These are phyloP conservation scores for Kuraishia borneana DNA, from an alignment of 805 yeast species.

Conservation along the genomic window DNA sequence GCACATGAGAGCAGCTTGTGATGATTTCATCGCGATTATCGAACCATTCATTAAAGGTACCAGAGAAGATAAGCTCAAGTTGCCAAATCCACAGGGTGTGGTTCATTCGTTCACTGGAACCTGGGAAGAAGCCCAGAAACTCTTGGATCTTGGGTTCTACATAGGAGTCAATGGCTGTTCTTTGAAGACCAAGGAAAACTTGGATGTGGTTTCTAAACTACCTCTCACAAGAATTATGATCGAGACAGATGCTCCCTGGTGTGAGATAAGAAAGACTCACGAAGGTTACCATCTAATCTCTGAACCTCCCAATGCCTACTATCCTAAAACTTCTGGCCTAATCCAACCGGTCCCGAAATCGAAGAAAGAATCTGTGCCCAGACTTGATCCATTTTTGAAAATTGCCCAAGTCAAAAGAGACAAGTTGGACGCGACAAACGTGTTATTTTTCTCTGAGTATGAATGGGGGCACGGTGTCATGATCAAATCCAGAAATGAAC, in stretches of 20 bases:
- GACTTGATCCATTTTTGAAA: slow-evolving; percentile 43
- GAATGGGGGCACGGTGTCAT: slow-evolving; percentile 24
- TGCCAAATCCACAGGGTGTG: slow-evolving; percentile 48
- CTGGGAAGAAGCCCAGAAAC: slow-evolving; percentile 41
- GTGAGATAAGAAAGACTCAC: slow-evolving; percentile 81
- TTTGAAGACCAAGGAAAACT: slow-evolving; percentile 63
- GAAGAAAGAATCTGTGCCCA: slow-evolving; percentile 12
- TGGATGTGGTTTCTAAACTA: slow-evolving; percentile 51
- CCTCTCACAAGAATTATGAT: slow-evolving; percentile 65
- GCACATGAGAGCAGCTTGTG: slow-evolving; percentile 81
- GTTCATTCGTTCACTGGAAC: slow-evolving; percentile 95
- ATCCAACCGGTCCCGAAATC: slow-evolving; percentile 4
- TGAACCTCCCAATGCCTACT: slow-evolving; percentile 42
- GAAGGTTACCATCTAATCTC: slow-evolving; percentile 54
- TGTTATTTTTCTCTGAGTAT: background rate
- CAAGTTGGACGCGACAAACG: slow-evolving; percentile 15
- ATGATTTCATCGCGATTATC: slow-evolving; percentile 61
- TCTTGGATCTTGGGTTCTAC: slow-evolving; percentile 50
- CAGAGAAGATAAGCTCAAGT: slow-evolving; percentile 13
- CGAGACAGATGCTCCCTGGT: slow-evolving; percentile 99
- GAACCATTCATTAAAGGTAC: slow-evolving; percentile 47
- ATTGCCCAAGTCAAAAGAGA: slow-evolving; percentile 60
- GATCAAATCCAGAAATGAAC: slow-evolving; percentile 86
- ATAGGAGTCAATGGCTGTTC: slow-evolving; percentile 94
- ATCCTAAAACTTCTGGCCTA: slow-evolving; percentile 25